Evolutionary conservation across 352 stramenopile species (phyloP).

Genomic region (Elongisporangium prolatum): DNA sequence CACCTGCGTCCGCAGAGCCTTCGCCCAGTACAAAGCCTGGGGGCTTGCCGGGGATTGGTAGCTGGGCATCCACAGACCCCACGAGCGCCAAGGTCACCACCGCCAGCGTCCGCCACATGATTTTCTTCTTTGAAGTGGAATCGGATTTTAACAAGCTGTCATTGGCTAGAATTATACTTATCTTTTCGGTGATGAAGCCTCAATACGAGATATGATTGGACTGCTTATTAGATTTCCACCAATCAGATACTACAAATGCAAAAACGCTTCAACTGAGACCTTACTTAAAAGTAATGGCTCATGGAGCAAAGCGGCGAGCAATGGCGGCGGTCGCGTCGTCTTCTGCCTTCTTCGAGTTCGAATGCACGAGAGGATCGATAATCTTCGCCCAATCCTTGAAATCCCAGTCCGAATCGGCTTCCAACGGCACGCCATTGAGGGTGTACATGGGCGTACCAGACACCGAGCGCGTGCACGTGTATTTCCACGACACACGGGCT

Average conservation of each 20-base stretch:
- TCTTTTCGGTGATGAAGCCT: too few species aligned
- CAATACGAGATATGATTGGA: too few species aligned
- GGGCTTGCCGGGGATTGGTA: slow-evolving; percentile 52
- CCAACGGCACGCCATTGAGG: slow-evolving; percentile 68
- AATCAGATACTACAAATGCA: slow-evolving; percentile 3
- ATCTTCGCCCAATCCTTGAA: slow-evolving; percentile 28
- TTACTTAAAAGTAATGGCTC: neutral
- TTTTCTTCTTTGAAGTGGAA: neutral
- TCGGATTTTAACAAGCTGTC: neutral
- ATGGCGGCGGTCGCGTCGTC: neutral
- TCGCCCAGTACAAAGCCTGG: slow-evolving; percentile 60
- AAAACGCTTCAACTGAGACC: neutral
- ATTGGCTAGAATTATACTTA: slow-evolving; percentile 13
- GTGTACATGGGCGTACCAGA: slow-evolving; percentile 72
- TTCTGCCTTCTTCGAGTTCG: slow-evolving; percentile 9
- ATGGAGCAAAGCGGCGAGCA: slow-evolving; percentile 1
- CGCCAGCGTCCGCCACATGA: slow-evolving; percentile 17
- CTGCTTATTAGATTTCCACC: slow-evolving; percentile 1
- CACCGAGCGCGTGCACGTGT: slow-evolving; percentile 55
- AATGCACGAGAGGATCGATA: slow-evolving; percentile 26
- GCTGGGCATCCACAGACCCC: slow-evolving; percentile 21
- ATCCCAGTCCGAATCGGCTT: slow-evolving; percentile 34
- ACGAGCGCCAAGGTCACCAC: slow-evolving; percentile 10
- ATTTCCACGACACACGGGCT: slow-evolving; percentile 64
- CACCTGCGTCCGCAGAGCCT: slow-evolving; percentile 41